These are phyloP conservation scores for Cladochytrium tenue DNA, from an alignment of 371 early-diverging fungal genomes.

Conservation along the genomic window DNA sequence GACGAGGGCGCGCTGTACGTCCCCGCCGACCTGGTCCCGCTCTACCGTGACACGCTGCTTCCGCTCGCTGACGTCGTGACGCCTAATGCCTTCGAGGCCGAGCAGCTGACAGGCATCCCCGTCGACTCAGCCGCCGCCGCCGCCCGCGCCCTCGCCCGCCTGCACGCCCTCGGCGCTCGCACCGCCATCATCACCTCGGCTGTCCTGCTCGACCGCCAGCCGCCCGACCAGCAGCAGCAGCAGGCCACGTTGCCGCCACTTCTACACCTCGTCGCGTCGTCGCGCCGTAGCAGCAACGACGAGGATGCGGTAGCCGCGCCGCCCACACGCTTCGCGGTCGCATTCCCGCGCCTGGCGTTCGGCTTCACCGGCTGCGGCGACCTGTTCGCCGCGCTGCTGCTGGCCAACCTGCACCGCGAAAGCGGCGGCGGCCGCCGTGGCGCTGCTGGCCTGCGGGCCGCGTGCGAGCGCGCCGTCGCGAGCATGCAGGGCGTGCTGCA, in stretches of 20 bases:
- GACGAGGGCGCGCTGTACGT: conserved; percentile 87
- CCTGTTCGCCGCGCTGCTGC: conserved; percentile 74
- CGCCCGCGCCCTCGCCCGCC: conserved; percentile 51
- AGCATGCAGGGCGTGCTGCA: conserved; percentile 73
- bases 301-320: no score
- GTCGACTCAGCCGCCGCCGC: conserved; percentile 59
- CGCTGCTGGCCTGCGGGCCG: conserved; percentile 9
- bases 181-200: conserved; percentile 77
- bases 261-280: conserved; percentile 26
- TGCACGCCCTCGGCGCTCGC: conserved; percentile 69
- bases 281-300: no score
- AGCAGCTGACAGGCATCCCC: conserved; percentile 70
- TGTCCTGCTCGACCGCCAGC: conserved; percentile 21
- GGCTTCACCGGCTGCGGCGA: conserved; percentile 94
- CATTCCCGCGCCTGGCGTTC: conserved; percentile 73
- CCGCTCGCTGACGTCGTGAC: conserved; percentile 75
- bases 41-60: conserved; percentile 71
- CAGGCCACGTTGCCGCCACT: neutral
- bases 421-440: neutral
- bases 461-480: conserved; percentile 56
- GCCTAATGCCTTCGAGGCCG: conserved; percentile 93
- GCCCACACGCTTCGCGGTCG: conserved; percentile 59
- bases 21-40: conserved; percentile 71
- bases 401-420: conserved; percentile 55
- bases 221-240: no score